phyloP scores from a whole-genome alignment of 805 yeast genomes.

The Candida sanyiensis region DNA sequence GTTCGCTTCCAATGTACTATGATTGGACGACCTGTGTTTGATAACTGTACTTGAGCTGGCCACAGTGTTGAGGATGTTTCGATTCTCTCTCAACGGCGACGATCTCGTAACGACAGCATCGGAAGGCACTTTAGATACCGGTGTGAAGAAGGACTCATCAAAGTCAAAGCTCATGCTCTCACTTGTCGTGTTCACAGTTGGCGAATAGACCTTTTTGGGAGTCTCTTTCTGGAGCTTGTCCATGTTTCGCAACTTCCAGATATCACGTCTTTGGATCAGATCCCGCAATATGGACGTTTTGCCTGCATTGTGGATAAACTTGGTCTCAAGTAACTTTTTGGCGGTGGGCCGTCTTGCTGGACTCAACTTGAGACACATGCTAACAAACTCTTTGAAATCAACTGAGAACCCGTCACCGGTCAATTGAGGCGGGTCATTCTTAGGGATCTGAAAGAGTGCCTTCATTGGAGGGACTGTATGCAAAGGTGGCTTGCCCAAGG shows the following conservation, averaged over 20 bases:
- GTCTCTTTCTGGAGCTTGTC: conserved; percentile 18
- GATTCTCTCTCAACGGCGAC: conserved; percentile 17
- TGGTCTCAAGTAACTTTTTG: conserved; percentile 52
- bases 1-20: conserved; percentile 1
- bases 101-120: conserved; percentile 20
- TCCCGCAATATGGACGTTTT: conserved; percentile 30
- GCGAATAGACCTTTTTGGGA: conserved; percentile 22
- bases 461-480: conserved; percentile 54
- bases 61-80: conserved; percentile 8
- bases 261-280: conserved; percentile 38
- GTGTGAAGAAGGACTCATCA: conserved; percentile 12
- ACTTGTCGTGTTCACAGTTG: conserved; percentile 24
- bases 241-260: conserved; percentile 28
- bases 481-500: conserved; percentile 97
- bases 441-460: conserved; percentile 32
- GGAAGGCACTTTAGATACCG: conserved; percentile 10
- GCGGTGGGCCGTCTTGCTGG: conserved; percentile 67
- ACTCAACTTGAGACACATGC: conserved; percentile 62
- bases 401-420: conserved; percentile 74
- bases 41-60: neutral
- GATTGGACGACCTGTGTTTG: neutral
- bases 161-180: conserved; percentile 21
- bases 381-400: conserved; percentile 66
- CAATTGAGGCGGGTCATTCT: conserved; percentile 84
- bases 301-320: conserved; percentile 38